A percentile compares a stretch with the other conserved stretches of the same genome.
Conservation (phyloP, 257 asterid genomes). For the Solanum ossicruentum region DNA sequence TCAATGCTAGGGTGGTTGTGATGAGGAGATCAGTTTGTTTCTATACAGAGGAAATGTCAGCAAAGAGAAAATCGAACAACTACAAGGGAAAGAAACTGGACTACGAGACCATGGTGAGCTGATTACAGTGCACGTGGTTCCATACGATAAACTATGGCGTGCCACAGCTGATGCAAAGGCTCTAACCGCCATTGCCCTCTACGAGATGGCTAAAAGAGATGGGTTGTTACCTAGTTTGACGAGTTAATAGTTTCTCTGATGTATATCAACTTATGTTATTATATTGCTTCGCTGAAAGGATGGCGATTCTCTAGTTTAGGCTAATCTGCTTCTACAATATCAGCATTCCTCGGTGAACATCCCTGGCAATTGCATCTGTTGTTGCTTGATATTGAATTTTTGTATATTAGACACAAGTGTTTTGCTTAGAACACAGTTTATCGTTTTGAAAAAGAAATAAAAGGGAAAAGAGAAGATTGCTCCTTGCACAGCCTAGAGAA, state of each 20-base stretch:
- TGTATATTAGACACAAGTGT: not conserved
- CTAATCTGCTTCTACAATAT: not conserved
- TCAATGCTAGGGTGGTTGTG: conserved; percentile 67
- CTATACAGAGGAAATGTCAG: conserved; percentile 58
- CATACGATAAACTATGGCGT: conserved; percentile 67
- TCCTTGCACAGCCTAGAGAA: not conserved
- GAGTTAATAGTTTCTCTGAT: not conserved
- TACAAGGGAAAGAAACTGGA: conserved; percentile 80
- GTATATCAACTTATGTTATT: not conserved
- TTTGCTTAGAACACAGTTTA: not conserved
- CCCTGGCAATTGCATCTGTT: not conserved
- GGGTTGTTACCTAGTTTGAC: conserved; percentile 32
- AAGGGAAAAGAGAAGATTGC: not conserved
- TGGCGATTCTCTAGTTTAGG: not conserved
- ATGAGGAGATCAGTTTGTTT: conserved; percentile 67
- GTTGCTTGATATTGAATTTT: not conserved
- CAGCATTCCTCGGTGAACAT: not conserved
- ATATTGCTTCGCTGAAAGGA: not conserved
- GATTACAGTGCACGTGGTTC: conserved; percentile 68
- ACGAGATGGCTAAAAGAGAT: conserved; percentile 80
- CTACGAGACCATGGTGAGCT: conserved; percentile 80
- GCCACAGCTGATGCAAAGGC: conserved; percentile 80
- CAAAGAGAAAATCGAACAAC: conserved; percentile 40
- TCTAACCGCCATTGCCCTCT: conserved; percentile 60
- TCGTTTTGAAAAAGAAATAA: not conserved